Base-by-base conservation (phyloP, 2,329 filamentous ascomycete species). In the Xylariaceae sp. region DNA sequence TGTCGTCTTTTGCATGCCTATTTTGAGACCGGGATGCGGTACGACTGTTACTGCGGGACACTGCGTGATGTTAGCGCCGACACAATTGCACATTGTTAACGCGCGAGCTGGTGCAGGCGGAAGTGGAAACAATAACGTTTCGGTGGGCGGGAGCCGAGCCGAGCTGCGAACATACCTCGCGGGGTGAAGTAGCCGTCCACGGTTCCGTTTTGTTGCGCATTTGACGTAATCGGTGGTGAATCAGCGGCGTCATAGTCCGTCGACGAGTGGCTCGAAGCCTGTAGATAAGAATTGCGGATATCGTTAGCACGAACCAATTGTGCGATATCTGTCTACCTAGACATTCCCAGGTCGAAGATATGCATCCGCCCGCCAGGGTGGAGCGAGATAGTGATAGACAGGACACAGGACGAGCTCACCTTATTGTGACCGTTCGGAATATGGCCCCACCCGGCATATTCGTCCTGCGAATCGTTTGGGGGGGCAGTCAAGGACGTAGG, bases 381-480 rank as follows among this genome's bases (percentile, higher is more conserved):
- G 21, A 42, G 21, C 47, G 41, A 45, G 9, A 45, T 26, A 37
- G 22, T 19, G 5, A 50, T 29, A 48, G 30, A 19, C 5, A 29
- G 13, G 21, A 29, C 16, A 43, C 15, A 22, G 44, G 34, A 21
- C 7, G 22, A 54, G 62, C 65, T 61, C 44, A 69, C 67, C 57
- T 67, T 62, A 54, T 65, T 60, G 58, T 63, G 56, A 45, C 54
- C 57, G 41, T 58, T 61, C 32, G 60, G 54, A 43, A 53, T 37
- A 40, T 65, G 61, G 53, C 65, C 66, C 79, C 79, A 81, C 19
- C 71, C 63, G 45, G 72, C 70, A 37, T 70, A 71, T 43, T 77
- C 72, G 44, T 72, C 78, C 64, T 81, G 74, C 51, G 74, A 74
- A 64, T 75, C 79, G 59, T 71, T 72, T 15, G 78, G 73, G 53